Evolutionary conservation across 352 stramenopile genomes (phyloP).

Genomic region (Phytophthora agathidicida): DNA sequence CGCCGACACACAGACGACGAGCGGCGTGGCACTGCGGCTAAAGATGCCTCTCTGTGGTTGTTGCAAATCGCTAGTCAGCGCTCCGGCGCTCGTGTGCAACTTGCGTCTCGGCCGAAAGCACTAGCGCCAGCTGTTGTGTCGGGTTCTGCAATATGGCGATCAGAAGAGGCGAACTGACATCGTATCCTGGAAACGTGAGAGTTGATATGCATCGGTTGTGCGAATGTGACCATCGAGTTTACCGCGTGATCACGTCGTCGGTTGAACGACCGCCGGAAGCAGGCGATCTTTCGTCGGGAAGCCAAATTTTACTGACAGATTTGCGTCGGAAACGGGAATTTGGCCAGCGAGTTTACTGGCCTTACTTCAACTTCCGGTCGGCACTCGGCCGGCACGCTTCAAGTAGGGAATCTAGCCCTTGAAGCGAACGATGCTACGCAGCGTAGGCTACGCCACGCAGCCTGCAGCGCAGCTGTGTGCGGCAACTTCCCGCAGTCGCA

Average conservation of each 20-base stretch:
- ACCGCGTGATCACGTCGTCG: constrained; percentile 9
- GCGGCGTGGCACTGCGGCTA: too few species aligned
- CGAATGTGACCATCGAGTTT: constrained; percentile 6
- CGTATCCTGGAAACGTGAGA: neutral
- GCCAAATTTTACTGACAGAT: constrained; percentile 15
- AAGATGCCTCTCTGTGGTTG: constrained; percentile 1
- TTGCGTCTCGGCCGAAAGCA: too few species aligned
- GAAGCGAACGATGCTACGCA: too few species aligned
- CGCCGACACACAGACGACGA: too few species aligned
- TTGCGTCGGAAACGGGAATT: constrained; percentile 14
- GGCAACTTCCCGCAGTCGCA: too few species aligned
- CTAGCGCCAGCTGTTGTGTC: constrained; percentile 8
- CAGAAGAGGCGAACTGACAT: constrained; percentile 6
- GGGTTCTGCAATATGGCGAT: too few species aligned
- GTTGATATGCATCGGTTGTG: neutral
- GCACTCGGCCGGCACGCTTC: neutral
- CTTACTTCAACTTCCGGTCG: too few species aligned
- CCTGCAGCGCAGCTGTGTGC: too few species aligned
- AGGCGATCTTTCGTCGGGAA: constrained; percentile 19
- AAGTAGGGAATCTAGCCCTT: too few species aligned
- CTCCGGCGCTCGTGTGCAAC: too few species aligned
- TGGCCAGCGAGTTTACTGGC: constrained; percentile 6
- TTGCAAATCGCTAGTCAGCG: constrained; percentile 14
- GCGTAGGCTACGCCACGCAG: too few species aligned
- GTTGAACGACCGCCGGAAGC: constrained; percentile 17